These are phyloP conservation scores for Pleurotus ostreatus DNA, from an alignment of 768 basidiomycete species.

Conservation along the genomic window DNA sequence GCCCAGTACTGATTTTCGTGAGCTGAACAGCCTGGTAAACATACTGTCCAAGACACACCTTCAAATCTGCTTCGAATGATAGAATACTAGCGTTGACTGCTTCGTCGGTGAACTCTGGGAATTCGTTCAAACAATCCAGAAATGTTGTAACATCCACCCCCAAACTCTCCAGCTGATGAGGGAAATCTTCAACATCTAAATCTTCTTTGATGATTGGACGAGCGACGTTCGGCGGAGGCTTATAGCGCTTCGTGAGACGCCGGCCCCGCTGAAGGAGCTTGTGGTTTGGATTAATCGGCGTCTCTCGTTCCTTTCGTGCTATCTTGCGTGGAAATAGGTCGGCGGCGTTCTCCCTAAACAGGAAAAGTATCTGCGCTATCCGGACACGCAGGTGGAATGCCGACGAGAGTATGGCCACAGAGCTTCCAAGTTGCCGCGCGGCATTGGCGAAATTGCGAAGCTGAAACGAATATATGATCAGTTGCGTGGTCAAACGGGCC, in stretches of 20 bases:
- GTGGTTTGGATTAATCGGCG: constrained; percentile 22
- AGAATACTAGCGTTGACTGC: constrained; percentile 63
- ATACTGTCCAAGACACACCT: constrained; percentile 32
- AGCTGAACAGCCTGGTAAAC: neutral
- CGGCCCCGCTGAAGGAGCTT: constrained; percentile 24
- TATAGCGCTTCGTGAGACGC: constrained; percentile 26
- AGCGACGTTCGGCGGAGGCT: constrained; percentile 44
- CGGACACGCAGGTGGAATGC: constrained; percentile 69
- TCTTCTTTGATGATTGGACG: constrained; percentile 52
- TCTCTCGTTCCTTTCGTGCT: constrained; percentile 35
- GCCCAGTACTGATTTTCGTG: constrained; percentile 57
- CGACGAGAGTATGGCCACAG: constrained; percentile 72
- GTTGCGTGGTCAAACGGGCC: too few species aligned
- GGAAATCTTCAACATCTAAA: constrained; percentile 63
- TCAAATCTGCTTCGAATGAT: constrained; percentile 67
- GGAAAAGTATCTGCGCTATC: constrained; percentile 61
- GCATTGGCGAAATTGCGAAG: constrained; percentile 76
- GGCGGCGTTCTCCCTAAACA: constrained; percentile 74
- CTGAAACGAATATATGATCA: constrained; percentile 25
- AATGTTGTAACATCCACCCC: constrained; percentile 69
- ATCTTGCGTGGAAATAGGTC: constrained; percentile 73
- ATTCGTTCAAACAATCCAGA: constrained; percentile 68
- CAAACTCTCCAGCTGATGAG: constrained; percentile 56
- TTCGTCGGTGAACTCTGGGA: constrained; percentile 76
- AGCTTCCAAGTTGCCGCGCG: constrained; percentile 71